Percentiles rank a stretch among this genome's conserved stretches.
These are phyloP conservation scores for Letharia lupina DNA, from an alignment of 495 filamentous ascomycete genomes.

Conservation along the genomic window DNA sequence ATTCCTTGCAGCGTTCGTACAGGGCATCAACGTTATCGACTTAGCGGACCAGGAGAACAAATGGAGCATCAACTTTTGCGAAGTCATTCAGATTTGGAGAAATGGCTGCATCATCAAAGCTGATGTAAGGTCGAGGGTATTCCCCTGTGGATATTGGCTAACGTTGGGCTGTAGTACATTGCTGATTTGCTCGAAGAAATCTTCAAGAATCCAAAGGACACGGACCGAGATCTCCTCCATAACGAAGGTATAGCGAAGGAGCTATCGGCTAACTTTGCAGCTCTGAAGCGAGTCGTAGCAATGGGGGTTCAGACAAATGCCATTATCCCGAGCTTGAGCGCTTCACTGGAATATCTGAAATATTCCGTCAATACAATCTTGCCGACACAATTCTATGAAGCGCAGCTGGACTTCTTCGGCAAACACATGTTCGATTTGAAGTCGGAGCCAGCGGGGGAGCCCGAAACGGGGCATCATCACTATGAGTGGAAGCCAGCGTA, in stretches of 20 bases:
- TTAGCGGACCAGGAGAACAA: constrained; percentile 50
- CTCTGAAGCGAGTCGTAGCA: constrained; percentile 50
- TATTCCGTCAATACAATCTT: constrained; percentile 47
- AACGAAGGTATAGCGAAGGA: constrained; percentile 44
- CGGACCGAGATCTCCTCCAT: constrained; percentile 38
- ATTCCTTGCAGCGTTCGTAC: constrained; percentile 55
- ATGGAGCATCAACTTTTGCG: constrained; percentile 54
- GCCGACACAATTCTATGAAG: constrained; percentile 66
- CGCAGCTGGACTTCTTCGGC: constrained; percentile 71
- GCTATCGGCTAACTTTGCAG: constrained; percentile 41
- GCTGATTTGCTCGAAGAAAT: constrained; percentile 47
- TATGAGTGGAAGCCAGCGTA: constrained; percentile 51
- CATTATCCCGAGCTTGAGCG: constrained; percentile 54
- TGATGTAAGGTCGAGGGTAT: constrained; percentile 30
- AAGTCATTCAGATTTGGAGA: constrained; percentile 61
- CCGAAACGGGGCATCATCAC: constrained; percentile 45
- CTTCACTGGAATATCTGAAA: constrained; percentile 64
- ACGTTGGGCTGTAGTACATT: constrained; percentile 35
- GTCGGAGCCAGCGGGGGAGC: constrained; percentile 39
- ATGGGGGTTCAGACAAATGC: constrained; percentile 53
- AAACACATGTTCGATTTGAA: constrained; percentile 56
- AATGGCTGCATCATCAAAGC: constrained; percentile 67
- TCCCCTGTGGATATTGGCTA: neutral
- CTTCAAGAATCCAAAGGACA: constrained; percentile 19
- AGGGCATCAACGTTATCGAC: constrained; percentile 61